Base-by-base conservation (phyloP, 2,329 filamentous ascomycete species). In the Phaeosphaeria sp. region DNA sequence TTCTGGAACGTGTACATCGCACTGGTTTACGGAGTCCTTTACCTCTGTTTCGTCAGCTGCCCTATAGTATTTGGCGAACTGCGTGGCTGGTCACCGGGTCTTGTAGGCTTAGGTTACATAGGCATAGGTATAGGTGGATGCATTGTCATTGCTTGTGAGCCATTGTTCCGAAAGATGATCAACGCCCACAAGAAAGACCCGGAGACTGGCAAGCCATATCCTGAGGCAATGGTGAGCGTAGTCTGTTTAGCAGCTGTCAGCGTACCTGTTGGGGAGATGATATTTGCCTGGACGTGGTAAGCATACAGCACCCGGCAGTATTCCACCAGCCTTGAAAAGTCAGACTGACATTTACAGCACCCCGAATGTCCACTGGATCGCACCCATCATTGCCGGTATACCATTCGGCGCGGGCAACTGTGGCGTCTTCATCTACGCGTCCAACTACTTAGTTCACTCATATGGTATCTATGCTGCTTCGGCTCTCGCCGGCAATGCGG, bases 31-130 rank as follows among this genome's bases (percentile, higher is more conserved):
- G 91, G 88, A 18, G 92, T 96, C 42, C 82, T 97, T 1, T 95
- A 95, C 71, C 87, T 97, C 30, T 96, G 92, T 77, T 97, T 97
- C 79, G 89, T 96, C 17, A 92, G 91, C 13, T 96, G 96, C 74
- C 93, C 93, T 0, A 90, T 96, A 57, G 90, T 96, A 56, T 97
- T 95, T 77, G 82, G 83, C 11, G 81, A 89, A 42, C 78, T 87
- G 56, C 89, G 93, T 18, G 91, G 91, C 59, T 97, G 93, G 93
- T 83, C 83, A 2, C 82, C 89, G 0, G 89, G 91, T 1, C 51
- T 90, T 36, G 87, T 89, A 0, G 93, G 93, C 0, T 85, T 97
- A 2, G 86, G 92, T 1, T 97, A 96, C 75, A 69, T 89, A 6
- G 93, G 92, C 11, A 88, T 89, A 49, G 86, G 86, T 0, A 78